These are phyloP conservation scores for Nasturtium officinale DNA, from an alignment of 345 rosid species.

Conservation along the genomic window DNA sequence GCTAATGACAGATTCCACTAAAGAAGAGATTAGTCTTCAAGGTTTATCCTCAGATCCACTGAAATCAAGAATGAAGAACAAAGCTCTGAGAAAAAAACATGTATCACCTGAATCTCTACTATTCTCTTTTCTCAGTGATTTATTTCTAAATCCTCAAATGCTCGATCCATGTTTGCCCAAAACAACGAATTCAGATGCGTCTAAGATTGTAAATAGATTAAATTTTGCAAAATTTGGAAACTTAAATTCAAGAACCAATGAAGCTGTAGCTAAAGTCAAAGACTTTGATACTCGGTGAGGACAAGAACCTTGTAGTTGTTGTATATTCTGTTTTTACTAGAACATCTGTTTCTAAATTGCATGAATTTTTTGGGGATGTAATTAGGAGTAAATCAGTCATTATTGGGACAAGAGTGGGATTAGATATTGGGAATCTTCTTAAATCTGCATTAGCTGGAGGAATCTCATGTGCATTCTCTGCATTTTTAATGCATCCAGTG, in stretches of 20 bases:
- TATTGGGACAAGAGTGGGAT: constrained; percentile 63
- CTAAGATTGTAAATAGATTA: constrained; percentile 62
- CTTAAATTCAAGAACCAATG: constrained; percentile 43
- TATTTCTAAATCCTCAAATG: constrained; percentile 53
- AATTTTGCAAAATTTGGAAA: constrained; percentile 83
- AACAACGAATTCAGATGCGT: constrained; percentile 55
- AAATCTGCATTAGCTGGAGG: constrained; percentile 97
- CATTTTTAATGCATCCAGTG: constrained; percentile 81
- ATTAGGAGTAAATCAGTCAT: constrained; percentile 57
- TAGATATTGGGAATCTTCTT: constrained; percentile 76
- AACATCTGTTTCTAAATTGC: neutral
- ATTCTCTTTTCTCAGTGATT: constrained; percentile 56
- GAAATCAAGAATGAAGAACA: constrained; percentile 44
- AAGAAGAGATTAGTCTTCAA: neutral
- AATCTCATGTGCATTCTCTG: constrained; percentile 84
- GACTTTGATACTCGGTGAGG: constrained; percentile 6
- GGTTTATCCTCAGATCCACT: constrained; percentile 26
- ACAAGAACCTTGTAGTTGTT: neutral
- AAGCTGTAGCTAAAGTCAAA: neutral
- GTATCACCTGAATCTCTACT: constrained; percentile 51
- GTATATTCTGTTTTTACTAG: neutral
- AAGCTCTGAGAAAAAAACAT: constrained; percentile 41
- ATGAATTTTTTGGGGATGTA: neutral
- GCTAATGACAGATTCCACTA: neutral
- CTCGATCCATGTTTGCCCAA: constrained; percentile 48